Evolutionary conservation across 1,139 yeast species (phyloP), one percentile per base, ranked within the genome.

Genomic region (Kurtzmaniella quercitrusa): DNA sequence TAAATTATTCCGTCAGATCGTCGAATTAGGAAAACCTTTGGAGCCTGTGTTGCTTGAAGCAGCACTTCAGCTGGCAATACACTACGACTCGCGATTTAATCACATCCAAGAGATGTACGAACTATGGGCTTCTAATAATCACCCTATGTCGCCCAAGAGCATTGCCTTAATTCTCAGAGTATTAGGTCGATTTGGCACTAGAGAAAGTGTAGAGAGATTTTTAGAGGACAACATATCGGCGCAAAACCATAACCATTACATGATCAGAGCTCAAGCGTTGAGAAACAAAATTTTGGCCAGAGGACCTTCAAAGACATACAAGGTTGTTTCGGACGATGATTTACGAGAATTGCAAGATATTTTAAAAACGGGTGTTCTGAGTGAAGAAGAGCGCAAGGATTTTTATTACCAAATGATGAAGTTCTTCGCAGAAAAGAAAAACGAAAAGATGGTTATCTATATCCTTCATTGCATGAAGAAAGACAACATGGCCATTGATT

Each of bases 41-140:
- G 54, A 65, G 22, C 47, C 59, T 20, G 18, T 47, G 1, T 49
- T 71, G 2, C 45, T 71, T n/a, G 66, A 69, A 17, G 48, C 60
- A 1, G 55, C 64, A 3, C 41, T 68, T 5, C 41, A 44, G 22
- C 60, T 58, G 42, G 54, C 68, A 39, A 52, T 63, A 3, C 50
- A 52, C 28, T 61, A 57, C 6, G 69, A 61, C 36, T 55, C 71
- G 2, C 43, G 69, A 9, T 68, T 67, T 46, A 72, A 68, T 28
- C 61, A 63, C 32, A 18, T 42, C 16, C 26, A 23, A 15, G 30
- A 30, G 14, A 21, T 42, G 15, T 28, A 23, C 8, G 22, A 9
- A 16, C 8, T 26, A 8, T 42, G 45, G 45, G 16, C 6, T 6
- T 9, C 14, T 33, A 55, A 61, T 38, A 49, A 20, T 33, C 52